Conservation (phyloP, 139 green algal species). For the Tetraselmis chui region DNA sequence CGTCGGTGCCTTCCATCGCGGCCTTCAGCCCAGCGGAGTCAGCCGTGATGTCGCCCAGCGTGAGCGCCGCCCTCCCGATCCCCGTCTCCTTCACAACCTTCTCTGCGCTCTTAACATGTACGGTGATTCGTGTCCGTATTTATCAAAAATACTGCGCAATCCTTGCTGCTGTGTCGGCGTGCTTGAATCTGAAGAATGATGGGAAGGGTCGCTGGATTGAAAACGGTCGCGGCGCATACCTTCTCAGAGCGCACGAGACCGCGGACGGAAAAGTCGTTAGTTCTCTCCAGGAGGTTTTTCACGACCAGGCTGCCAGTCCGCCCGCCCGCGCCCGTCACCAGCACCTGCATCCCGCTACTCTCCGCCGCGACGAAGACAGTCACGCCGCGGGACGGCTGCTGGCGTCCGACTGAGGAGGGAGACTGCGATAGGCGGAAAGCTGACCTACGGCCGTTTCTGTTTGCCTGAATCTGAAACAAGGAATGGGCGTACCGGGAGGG, state of each 20-base stretch:
- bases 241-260: slow-evolving; percentile 49
- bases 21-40: slow-evolving; percentile 16
- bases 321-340: slow-evolving; percentile 65
- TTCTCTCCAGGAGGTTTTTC: slow-evolving; percentile 50
- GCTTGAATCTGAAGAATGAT: too few species aligned
- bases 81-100: slow-evolving; percentile 15
- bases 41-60: slow-evolving; percentile 30
- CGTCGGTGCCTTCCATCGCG: slow-evolving; percentile 30
- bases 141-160: too few species aligned
- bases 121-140: too few species aligned
- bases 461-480: too few species aligned
- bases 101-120: neutral
- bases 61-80: slow-evolving; percentile 14
- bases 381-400: too few species aligned
- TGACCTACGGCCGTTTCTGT: too few species aligned
- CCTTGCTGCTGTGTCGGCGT: too few species aligned
- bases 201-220: too few species aligned
- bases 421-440: too few species aligned
- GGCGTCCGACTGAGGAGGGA: too few species aligned
- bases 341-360: slow-evolving; percentile 39
- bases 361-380: too few species aligned
- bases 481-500: too few species aligned
- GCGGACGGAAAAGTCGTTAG: slow-evolving; percentile 24
- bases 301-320: slow-evolving; percentile 56
- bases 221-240: slow-evolving; percentile 23